These are phyloP conservation scores for Ustulina deusta DNA, from an alignment of 2,329 filamentous ascomycete genomes.

Conservation along the genomic window DNA sequence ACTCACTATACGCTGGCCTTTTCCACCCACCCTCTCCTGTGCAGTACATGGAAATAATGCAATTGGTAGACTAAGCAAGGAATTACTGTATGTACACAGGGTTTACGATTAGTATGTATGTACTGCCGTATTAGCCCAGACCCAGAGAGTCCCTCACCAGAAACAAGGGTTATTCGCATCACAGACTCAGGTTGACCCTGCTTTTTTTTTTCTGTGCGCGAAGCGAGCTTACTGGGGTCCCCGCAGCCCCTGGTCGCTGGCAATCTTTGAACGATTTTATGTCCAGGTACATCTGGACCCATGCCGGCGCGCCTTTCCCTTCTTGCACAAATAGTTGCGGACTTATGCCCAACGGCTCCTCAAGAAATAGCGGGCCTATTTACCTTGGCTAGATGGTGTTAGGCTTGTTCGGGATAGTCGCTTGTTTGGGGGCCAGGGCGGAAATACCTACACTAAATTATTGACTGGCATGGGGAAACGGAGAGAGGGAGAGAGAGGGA, in stretches of 20 bases:
- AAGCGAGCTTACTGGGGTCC: slow-evolving; percentile 57
- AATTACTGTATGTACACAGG: slow-evolving; percentile 31
- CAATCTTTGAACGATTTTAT: slow-evolving; percentile 63
- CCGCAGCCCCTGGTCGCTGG: slow-evolving; percentile 53
- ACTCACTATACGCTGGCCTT: slow-evolving; percentile 29
- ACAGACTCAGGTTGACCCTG: slow-evolving; percentile 37
- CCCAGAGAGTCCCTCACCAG: slow-evolving; percentile 27
- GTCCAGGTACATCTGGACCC: slow-evolving; percentile 42
- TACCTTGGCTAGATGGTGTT: slow-evolving; percentile 45
- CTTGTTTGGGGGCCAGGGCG: slow-evolving; percentile 54
- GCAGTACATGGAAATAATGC: slow-evolving; percentile 4
- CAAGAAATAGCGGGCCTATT: slow-evolving; percentile 59
- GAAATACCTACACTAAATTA: slow-evolving; percentile 21
- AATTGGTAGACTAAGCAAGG: slow-evolving; percentile 31
- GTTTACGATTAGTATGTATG: slow-evolving; percentile 19
- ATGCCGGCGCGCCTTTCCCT: slow-evolving; percentile 56
- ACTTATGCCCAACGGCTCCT: slow-evolving; percentile 60
- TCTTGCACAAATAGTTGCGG: slow-evolving; percentile 54
- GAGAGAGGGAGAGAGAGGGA: neutral
- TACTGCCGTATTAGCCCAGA: slow-evolving; percentile 30
- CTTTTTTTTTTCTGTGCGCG: slow-evolving; percentile 49
- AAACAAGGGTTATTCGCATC: slow-evolving; percentile 39
- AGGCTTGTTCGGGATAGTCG: slow-evolving; percentile 42
- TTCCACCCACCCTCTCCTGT: slow-evolving; percentile 25
- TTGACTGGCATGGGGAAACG: slow-evolving; percentile 47